A percentile compares a stretch with the other conserved stretches of the same genome.
Conservation (phyloP, 2,329 filamentous ascomycete genomes). For the Sporothrix globosa region DNA sequence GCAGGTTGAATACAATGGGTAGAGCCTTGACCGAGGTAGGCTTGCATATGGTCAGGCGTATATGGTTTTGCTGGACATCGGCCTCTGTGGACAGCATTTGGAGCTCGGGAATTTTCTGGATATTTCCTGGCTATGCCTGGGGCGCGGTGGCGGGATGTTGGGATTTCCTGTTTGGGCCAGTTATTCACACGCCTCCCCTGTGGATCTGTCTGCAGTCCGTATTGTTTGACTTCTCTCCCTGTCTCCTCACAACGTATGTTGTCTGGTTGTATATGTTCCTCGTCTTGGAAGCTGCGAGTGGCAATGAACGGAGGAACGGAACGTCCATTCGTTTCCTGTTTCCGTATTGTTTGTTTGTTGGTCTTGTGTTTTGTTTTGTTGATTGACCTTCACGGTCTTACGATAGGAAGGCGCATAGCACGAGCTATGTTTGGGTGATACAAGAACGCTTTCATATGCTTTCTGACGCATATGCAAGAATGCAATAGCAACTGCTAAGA, state of each 20-base stretch:
- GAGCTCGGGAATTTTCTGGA: constrained; percentile 20
- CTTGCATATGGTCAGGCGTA: constrained; percentile 29
- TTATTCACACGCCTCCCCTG: constrained; percentile 17
- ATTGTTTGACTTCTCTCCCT: background rate
- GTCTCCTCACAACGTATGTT: background rate
- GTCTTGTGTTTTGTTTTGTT: constrained; percentile 4
- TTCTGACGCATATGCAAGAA: constrained; percentile 17
- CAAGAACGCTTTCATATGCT: constrained; percentile 12
- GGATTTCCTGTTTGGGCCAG: constrained; percentile 29
- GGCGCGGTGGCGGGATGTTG: constrained; percentile 29
- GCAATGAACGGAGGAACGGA: constrained; percentile 23
- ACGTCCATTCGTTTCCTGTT: constrained; percentile 6
- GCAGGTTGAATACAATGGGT: background rate
- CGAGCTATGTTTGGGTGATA: background rate
- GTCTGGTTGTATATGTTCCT: background rate
- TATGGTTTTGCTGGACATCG: background rate
- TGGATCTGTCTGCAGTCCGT: constrained; percentile 16
- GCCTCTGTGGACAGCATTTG: background rate
- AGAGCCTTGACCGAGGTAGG: constrained; percentile 28
- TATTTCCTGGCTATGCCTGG: background rate
- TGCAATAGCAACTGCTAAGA: background rate
- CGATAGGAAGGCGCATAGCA: constrained; percentile 14
- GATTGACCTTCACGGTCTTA: constrained; percentile 15
- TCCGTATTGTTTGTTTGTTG: constrained; percentile 24
- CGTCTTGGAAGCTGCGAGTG: constrained; percentile 18